A percentile compares a stretch with the other conserved stretches of the same genome.
Evolutionary conservation across 331 rosid genomes (phyloP).

Genomic region (Dryas integrifolia): DNA sequence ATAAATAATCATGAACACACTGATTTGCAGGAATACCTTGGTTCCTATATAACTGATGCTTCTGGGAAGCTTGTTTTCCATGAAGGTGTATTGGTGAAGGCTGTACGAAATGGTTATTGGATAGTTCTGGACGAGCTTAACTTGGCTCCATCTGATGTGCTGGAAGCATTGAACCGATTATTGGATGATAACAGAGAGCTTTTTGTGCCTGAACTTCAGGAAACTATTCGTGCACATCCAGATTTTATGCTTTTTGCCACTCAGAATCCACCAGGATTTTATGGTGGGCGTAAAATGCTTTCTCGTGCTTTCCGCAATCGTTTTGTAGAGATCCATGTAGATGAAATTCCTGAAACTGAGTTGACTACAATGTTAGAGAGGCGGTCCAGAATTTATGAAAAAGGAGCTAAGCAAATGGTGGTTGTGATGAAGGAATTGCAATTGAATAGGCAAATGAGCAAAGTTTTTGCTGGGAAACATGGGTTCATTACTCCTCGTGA

Average conservation of each 20-base stretch:
- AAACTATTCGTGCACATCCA: constrained; percentile 64
- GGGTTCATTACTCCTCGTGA: constrained; percentile 96
- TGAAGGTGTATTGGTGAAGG: constrained; percentile 89
- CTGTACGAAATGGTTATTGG: constrained; percentile 86
- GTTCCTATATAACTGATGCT: constrained; percentile 72
- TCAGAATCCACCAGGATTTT: constrained; percentile 89
- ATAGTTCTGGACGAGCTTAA: constrained; percentile 95
- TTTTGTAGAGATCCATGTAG: constrained; percentile 87
- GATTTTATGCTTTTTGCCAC: constrained; percentile 96
- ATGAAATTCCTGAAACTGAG: constrained; percentile 84
- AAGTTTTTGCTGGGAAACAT: constrained; percentile 83
- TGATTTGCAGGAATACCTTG: constrained; percentile 92
- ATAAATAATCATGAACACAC: constrained; percentile 97
- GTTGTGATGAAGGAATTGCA: constrained; percentile 81
- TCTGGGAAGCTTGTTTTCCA: constrained; percentile 80
- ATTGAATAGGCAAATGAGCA: constrained; percentile 69
- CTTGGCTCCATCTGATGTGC: constrained; percentile 97
- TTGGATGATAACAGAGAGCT: constrained; percentile 95
- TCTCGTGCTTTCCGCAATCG: constrained; percentile 96
- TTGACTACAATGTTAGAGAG: constrained; percentile 53
- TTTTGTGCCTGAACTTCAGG: constrained; percentile 84
- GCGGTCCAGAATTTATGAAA: constrained; percentile 57
- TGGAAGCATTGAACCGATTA: constrained; percentile 90
- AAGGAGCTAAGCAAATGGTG: constrained; percentile 71
- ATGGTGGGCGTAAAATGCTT: constrained; percentile 92